phyloP scores from a whole-genome alignment of 352 stramenopile genomes.

The Phytophthora podocarpi region DNA sequence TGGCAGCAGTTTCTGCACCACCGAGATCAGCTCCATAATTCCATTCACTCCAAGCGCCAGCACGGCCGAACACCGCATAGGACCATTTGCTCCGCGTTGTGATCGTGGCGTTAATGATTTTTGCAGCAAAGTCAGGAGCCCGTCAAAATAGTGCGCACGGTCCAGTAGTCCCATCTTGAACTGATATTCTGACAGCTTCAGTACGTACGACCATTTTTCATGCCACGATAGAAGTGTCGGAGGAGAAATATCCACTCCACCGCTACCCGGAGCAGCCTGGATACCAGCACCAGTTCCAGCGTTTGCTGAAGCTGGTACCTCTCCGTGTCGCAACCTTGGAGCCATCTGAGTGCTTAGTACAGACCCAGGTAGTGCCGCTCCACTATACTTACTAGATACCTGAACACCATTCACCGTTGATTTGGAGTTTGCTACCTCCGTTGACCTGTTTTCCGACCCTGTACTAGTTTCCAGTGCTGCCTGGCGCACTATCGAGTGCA shows the following conservation, averaged over 20 bases:
- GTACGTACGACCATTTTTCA: constrained; percentile 84
- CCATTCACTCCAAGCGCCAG: constrained; percentile 71
- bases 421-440: constrained; percentile 19
- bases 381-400: constrained; percentile 7
- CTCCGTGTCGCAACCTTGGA: constrained; percentile 32
- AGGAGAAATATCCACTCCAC: constrained; percentile 12
- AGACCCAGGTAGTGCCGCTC: background rate
- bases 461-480: constrained; percentile 27
- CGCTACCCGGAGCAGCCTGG: constrained; percentile 11
- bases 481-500: constrained; percentile 72
- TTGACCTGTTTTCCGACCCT: constrained; percentile 22
- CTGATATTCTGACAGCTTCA: constrained; percentile 85
- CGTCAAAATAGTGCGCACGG: constrained; percentile 78
- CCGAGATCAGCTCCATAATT: constrained; percentile 73
- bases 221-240: constrained; percentile 47
- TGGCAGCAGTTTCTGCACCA: constrained; percentile 74
- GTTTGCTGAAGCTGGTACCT: constrained; percentile 6
- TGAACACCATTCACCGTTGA: constrained; percentile 22
- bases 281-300: background rate
- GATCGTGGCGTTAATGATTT: constrained; percentile 72
- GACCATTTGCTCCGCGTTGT: constrained; percentile 29
- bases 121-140: constrained; percentile 76
- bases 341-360: constrained; percentile 12
- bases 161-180: constrained; percentile 81
- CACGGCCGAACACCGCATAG: constrained; percentile 44